These are phyloP conservation scores for Boletus edulis DNA, from an alignment of 768 basidiomycete species.

Conservation along the genomic window DNA sequence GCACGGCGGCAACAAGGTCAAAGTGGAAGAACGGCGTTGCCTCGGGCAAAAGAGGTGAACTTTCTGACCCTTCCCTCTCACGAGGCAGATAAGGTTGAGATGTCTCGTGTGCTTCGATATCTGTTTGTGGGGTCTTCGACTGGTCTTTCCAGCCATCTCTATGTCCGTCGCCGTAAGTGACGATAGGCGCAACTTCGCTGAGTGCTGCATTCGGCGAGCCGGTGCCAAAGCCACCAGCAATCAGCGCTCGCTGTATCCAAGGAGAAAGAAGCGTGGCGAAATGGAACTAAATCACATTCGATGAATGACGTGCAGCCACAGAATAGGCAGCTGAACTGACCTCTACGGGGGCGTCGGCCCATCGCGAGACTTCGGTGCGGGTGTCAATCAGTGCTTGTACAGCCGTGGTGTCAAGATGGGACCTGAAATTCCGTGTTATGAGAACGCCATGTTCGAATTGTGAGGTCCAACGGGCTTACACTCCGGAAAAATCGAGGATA, in stretches of 20 bases:
- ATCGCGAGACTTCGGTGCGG: slow-evolving; percentile 82
- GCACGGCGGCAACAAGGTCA: slow-evolving; percentile 72
- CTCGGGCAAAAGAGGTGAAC: slow-evolving; percentile 40
- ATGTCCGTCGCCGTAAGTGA: slow-evolving; percentile 55
- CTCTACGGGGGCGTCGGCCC: slow-evolving; percentile 75
- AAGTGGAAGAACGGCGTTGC: slow-evolving; percentile 91
- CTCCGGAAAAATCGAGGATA: slow-evolving; percentile 86
- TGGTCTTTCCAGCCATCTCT: slow-evolving; percentile 22
- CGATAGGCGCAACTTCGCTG: slow-evolving; percentile 73
- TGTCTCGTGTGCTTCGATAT: slow-evolving; percentile 34
- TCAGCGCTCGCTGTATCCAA: slow-evolving; percentile 87
- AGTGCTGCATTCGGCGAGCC: slow-evolving; percentile 46
- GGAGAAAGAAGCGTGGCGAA: slow-evolving; percentile 90
- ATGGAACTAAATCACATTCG: slow-evolving; percentile 66
- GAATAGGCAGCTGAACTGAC: slow-evolving; percentile 33
- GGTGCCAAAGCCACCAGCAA: slow-evolving; percentile 88
- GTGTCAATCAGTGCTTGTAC: slow-evolving; percentile 90
- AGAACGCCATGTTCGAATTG: neutral
- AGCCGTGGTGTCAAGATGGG: slow-evolving; percentile 89
- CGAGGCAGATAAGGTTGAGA: slow-evolving; percentile 5
- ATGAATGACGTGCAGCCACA: neutral
- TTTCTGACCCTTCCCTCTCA: neutral
- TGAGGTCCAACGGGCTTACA: slow-evolving; percentile 40
- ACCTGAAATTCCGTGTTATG: slow-evolving; percentile 39
- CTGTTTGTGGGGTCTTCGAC: slow-evolving; percentile 10